Evolutionary conservation across 768 basidiomycete species (phyloP), one percentile per base, ranked within the genome.

Genomic region (Psilocybe tampanensis): DNA sequence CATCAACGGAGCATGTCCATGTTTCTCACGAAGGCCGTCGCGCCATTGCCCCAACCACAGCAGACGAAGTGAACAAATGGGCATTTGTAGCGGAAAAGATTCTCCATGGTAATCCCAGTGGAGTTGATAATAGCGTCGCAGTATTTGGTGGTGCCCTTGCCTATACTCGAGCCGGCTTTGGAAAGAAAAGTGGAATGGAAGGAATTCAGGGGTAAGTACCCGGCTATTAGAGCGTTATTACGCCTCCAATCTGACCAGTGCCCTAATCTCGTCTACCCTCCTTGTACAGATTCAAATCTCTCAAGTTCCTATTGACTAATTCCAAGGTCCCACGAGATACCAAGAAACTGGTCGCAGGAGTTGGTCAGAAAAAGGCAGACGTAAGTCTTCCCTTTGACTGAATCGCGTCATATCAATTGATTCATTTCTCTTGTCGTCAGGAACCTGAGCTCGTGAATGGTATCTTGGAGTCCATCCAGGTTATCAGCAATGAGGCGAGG

Each of bases 1-100:
- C 80, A 44, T 69, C 66, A 54, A 56, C 66, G 43, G 82, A 79
- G 2, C 85, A 88, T 64, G 56, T 86, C 32, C 85, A 89, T 66
- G 63, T 88, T 55, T 84, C 86, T 3, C 85, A 90, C 64, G 72
- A 80, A 66, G 86, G 86, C 53, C 82, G 86, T 13, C 80, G 84
- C 52, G 85, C 88, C 54, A 78, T 94, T 62, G 76, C 89, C 18
- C 77, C 75, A 34, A 68, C 72, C 11, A 74, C 86, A 26, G 91
- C 93, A 4, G 89, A 95, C 61, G 79, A 88, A 60, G 87, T 95
- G 62, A 98, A 99, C 72, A 79, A 81, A 45, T 98, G 94, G 87
- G 94, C 97, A 18, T 98, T 97, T 73, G 77, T 98, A 50, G 83
- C 89, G 11, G 97, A 99, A 76, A 98, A 98, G 73, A 89, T 99